These are phyloP conservation scores for Trypanosomatidae sp. DNA, from an alignment of 208 protist genomes.

Conservation along the genomic window DNA sequence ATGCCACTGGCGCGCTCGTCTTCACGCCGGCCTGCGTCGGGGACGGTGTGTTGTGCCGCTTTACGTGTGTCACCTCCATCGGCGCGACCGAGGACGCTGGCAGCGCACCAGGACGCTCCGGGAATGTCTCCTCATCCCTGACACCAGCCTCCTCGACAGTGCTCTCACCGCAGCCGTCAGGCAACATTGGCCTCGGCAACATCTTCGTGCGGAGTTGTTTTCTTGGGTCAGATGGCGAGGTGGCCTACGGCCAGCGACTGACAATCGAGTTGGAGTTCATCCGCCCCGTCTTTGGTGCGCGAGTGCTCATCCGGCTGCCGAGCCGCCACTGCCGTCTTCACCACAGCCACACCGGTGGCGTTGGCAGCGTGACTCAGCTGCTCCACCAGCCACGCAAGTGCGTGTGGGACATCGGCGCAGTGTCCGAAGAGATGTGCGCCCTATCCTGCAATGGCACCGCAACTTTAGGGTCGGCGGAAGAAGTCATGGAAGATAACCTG, in stretches of 20 bases:
- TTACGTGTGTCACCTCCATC: constrained; percentile 13
- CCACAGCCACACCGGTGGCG: constrained; percentile 39
- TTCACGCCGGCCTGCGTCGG: constrained; percentile 30
- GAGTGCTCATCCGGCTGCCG: constrained; percentile 54
- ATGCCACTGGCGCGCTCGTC: constrained; percentile 19
- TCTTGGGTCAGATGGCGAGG: constrained; percentile 23
- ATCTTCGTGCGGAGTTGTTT: constrained; percentile 26
- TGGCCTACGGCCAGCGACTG: constrained; percentile 29
- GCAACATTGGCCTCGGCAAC: constrained; percentile 14
- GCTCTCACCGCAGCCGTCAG: not conserved
- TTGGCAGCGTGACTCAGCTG: constrained; percentile 37
- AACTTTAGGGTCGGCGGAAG: not conserved
- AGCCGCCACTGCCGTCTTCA: constrained; percentile 53
- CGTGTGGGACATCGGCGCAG: constrained; percentile 51
- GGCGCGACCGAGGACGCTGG: not conserved
- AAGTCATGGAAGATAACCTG: constrained; percentile 5
- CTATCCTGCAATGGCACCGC: constrained; percentile 2
- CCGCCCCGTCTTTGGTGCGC: constrained; percentile 24
- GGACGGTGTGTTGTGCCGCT: constrained; percentile 26
- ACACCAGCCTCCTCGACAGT: not conserved
- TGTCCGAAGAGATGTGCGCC: constrained; percentile 34
- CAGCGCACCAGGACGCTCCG: not conserved
- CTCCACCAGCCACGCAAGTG: constrained; percentile 44
- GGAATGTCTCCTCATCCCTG: not conserved
- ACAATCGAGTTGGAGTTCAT: constrained; percentile 32